Evolutionary conservation across 495 filamentous ascomycete genomes (phyloP).

Genomic region (Corynascus novoguineensis): DNA sequence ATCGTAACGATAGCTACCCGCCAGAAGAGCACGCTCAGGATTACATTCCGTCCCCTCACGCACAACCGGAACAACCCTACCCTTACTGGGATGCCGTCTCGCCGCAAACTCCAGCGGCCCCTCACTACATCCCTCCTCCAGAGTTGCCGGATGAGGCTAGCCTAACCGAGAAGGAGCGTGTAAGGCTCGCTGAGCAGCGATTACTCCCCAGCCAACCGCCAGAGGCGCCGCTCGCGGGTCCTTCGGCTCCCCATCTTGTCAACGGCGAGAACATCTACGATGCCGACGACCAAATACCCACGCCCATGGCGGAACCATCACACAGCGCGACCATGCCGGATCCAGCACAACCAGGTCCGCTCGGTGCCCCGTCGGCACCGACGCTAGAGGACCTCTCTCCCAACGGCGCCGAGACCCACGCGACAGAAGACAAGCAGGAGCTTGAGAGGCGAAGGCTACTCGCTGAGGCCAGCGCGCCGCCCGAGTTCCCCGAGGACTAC

Average conservation of each 20-base stretch:
- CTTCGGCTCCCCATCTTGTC: slow-evolving; percentile 38
- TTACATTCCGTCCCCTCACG: slow-evolving; percentile 21
- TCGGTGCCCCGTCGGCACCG: slow-evolving; percentile 41
- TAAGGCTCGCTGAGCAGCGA: slow-evolving; percentile 60
- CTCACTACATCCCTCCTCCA: slow-evolving; percentile 48
- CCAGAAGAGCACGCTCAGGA: slow-evolving; percentile 22
- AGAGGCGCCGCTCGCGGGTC: slow-evolving; percentile 37
- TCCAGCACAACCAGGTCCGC: slow-evolving; percentile 8
- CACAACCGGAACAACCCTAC: slow-evolving; percentile 18
- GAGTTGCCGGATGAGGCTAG: slow-evolving; percentile 48
- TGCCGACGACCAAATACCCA: slow-evolving; percentile 26
- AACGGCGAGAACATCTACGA: slow-evolving; percentile 37
- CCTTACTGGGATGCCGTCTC: slow-evolving; percentile 22
- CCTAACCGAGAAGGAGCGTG: slow-evolving; percentile 62
- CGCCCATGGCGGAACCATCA: background rate
- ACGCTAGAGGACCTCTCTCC: slow-evolving; percentile 41
- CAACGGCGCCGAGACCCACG: slow-evolving; percentile 30
- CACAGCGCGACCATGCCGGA: background rate
- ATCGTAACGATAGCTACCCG: slow-evolving; percentile 17
- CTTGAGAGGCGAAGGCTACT: slow-evolving; percentile 69
- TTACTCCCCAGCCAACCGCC: slow-evolving; percentile 68
- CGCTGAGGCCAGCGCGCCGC: slow-evolving; percentile 65
- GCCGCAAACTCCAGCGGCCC: slow-evolving; percentile 25
- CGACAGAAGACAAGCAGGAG: slow-evolving; percentile 78
- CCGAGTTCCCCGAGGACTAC: slow-evolving; percentile 46